phyloP scores from a whole-genome alignment of 129 eudicot genomes.

The Lactuca saligna region DNA sequence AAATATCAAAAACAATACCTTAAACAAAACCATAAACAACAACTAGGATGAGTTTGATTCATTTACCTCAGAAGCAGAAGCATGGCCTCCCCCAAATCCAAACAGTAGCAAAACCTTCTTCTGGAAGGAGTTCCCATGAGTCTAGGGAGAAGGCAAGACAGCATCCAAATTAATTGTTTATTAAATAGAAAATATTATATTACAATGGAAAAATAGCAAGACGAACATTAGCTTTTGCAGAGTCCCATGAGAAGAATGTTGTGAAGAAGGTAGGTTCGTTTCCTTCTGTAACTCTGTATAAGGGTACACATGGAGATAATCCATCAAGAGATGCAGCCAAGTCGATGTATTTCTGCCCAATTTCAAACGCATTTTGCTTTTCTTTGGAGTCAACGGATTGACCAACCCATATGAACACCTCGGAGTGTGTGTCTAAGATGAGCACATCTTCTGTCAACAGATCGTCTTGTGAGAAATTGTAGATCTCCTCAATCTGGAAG shows the following conservation, averaged over 20 bases:
- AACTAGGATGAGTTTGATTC: neutral
- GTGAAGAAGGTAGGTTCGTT: conserved; percentile 98
- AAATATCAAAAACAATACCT: neutral
- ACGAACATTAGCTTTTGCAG: conserved; percentile 87
- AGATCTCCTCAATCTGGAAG: conserved; percentile 79
- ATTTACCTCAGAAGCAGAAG: conserved; percentile 68
- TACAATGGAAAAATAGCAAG: neutral
- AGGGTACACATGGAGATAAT: conserved; percentile 70
- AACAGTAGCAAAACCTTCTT: conserved; percentile 82
- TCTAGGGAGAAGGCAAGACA: conserved; percentile 36
- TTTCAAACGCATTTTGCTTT: conserved; percentile 78
- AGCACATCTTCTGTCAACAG: conserved; percentile 87
- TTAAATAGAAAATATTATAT: too few relatives aligned
- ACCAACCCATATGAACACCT: conserved; percentile 96
- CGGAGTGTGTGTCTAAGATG: conserved; percentile 90
- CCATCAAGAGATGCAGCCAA: conserved; percentile 86
- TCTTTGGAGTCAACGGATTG: conserved; percentile 85
- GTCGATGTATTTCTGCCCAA: conserved; percentile 87
- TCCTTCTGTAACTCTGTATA: conserved; percentile 88
- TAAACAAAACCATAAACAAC: conserved; percentile 3
- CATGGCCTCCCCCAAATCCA: conserved; percentile 81
- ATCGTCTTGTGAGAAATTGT: conserved; percentile 97
- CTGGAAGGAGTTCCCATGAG: conserved; percentile 92
- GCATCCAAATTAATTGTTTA: too few relatives aligned
- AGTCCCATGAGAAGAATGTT: conserved; percentile 88